Conservation (phyloP, 805 yeast genomes). For the Saturnispora saitoi region DNA sequence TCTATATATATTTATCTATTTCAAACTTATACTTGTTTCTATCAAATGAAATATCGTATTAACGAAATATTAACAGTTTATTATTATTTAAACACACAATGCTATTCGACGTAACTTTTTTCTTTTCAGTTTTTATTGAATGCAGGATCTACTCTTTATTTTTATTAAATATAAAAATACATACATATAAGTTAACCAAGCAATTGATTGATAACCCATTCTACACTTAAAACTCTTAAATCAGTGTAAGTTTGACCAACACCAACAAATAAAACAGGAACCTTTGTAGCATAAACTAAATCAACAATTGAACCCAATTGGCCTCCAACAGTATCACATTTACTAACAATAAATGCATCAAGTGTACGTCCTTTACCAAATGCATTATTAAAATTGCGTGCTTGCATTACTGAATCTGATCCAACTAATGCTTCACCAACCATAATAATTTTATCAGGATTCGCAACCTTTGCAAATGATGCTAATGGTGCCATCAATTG, state of each 20-base stretch:
- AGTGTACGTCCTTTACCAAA: conserved; percentile 75
- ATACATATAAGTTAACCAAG: background rate
- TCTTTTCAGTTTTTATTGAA: background rate
- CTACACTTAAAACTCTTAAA: conserved; percentile 79
- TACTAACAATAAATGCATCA: conserved; percentile 87
- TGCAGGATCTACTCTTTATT: background rate
- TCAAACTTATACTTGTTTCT: background rate
- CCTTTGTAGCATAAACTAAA: conserved; percentile 93
- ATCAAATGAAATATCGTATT: background rate
- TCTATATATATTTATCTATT: background rate
- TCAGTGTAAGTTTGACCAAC: conserved; percentile 97
- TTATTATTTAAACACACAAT: background rate
- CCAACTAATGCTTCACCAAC: conserved; percentile 98
- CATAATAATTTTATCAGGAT: conserved; percentile 95
- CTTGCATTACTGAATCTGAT: conserved; percentile 94
- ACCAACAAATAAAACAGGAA: conserved; percentile 92
- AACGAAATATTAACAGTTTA: background rate
- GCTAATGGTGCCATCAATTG: conserved; percentile 92
- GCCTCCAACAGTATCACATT: conserved; percentile 96
- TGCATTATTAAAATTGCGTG: conserved; percentile 84
- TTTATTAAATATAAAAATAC: background rate
- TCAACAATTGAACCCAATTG: conserved; percentile 94
- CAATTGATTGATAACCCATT: conserved; percentile 61
- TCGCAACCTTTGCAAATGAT: conserved; percentile 89
- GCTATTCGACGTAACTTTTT: background rate